Base-by-base conservation (phyloP, 2,329 filamentous ascomycete species). In the Pochonia chlamydosporia region DNA sequence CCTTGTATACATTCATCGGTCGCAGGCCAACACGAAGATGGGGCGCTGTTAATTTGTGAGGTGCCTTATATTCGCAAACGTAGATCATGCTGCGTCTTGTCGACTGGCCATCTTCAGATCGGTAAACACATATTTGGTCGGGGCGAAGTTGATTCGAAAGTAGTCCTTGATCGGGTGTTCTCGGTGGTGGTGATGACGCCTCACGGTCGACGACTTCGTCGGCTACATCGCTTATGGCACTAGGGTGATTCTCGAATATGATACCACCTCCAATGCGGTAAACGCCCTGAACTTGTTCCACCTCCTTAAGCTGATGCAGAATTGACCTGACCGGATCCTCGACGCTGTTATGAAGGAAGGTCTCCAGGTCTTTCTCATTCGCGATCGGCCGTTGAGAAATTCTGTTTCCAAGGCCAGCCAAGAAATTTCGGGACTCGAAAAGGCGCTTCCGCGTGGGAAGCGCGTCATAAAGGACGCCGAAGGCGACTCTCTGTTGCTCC, bases 21-120 rank as follows among this genome's bases (percentile, higher is more conserved):
- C 65, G 60, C 1, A 77, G 63, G 26, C 72, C 67, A 20, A 61
- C 47, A 28, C 67, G 64, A 43, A 78, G 68, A 51, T 72, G 63
- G 14, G 52, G 53, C 31, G 63, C 56, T 6, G 67, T 68, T 2
- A 78, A 54, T 52, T 76, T 74, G 53, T 74, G 64, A 0, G 70
- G 72, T 14, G 68, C 53, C 59, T 75, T 78, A 52, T 75, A 73
- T 57, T 78, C 66, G 24, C 60, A 59, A 37, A 72, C 49, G 20
- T 61, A 65, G 4, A 58, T 44, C 47, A 65, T 63, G 7, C 16
- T 49, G 4, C 48, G 56, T 20, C 8, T 14, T 47, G 9, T 33
- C 26, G 3, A 40, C 20, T 5, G 3, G 30, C n/a, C 14, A 28
- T 57, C 35, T 25, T 54, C 46, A 7, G 50, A 54, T 45, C 44